These are phyloP conservation scores for Aspergillus sp. DNA, from an alignment of 2,329 filamentous ascomycete genomes.

Conservation along the genomic window DNA sequence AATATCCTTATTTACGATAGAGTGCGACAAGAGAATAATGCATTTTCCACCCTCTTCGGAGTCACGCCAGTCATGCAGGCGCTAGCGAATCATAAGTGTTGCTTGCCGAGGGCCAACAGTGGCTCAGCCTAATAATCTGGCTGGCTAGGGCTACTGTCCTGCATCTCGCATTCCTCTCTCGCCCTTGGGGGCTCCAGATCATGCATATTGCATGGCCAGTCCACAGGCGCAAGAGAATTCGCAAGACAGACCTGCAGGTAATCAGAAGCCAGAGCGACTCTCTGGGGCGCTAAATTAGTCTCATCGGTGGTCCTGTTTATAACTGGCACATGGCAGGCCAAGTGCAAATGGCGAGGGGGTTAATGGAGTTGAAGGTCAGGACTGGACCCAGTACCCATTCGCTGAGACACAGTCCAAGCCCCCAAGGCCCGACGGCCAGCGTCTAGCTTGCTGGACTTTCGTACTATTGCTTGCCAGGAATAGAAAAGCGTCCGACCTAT, in stretches of 20 bases:
- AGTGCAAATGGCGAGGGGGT: neutral
- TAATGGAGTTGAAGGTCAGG: neutral
- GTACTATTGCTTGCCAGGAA: neutral
- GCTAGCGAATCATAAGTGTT: conserved; percentile 4
- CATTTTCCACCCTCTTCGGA: neutral
- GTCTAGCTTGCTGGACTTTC: neutral
- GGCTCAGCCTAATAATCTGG: conserved; percentile 1
- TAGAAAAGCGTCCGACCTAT: neutral
- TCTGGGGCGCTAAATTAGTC: conserved; percentile 9
- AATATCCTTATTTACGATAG: conserved; percentile 10
- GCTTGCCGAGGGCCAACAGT: conserved; percentile 5
- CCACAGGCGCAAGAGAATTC: neutral
- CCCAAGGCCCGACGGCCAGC: neutral
- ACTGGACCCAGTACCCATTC: conserved; percentile 3
- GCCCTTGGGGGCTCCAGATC: conserved; percentile 7
- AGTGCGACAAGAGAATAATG: conserved; percentile 5
- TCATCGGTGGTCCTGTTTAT: conserved; percentile 10
- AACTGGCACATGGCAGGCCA: conserved; percentile 11
- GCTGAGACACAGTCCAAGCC: conserved; percentile 3
- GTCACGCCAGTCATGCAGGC: conserved; percentile 1
- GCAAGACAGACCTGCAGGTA: neutral
- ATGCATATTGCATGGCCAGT: conserved; percentile 2
- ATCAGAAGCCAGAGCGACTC: neutral
- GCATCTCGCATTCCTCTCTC: neutral
- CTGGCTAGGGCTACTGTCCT: neutral